Evolutionary conservation across 306 rosid genomes (phyloP).

Genomic region (Biancaea sappan): DNA sequence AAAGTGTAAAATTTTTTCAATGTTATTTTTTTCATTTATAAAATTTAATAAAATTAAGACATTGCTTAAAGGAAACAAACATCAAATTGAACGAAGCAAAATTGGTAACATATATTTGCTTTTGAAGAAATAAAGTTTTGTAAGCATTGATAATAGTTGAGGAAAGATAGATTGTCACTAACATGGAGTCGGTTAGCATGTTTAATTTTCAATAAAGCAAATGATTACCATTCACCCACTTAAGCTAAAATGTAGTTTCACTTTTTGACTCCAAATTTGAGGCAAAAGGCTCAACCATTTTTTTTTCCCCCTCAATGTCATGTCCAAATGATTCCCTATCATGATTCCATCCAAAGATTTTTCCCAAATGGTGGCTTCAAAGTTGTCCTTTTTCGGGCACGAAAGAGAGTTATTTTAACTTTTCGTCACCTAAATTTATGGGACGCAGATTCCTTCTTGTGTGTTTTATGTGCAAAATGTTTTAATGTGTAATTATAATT

Average conservation of each 20-base stretch:
- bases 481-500: no score
- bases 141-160: conserved; percentile 30
- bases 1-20: no score
- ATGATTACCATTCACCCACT: conserved; percentile 28
- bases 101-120: no score
- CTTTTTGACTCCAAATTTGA: not conserved
- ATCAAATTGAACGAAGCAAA: no score
- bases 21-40: no score
- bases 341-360: not conserved
- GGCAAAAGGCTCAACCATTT: not conserved
- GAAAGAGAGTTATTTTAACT: not conserved
- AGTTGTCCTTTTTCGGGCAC: conserved; percentile 1
- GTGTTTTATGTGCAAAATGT: no score
- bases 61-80: no score
- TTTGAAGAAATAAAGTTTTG: no score
- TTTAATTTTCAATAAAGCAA: conserved; percentile 23
- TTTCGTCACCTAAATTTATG: not conserved
- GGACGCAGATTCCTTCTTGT: no score
- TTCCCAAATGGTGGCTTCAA: not conserved
- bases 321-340: conserved; percentile 25
- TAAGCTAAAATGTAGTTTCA: not conserved
- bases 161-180: not conserved
- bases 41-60: no score
- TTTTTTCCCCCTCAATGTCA: not conserved
- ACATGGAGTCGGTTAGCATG: conserved; percentile 5